Evolutionary conservation across 140 eudicot genomes (phyloP).

Genomic region (Senecio squalidus): DNA sequence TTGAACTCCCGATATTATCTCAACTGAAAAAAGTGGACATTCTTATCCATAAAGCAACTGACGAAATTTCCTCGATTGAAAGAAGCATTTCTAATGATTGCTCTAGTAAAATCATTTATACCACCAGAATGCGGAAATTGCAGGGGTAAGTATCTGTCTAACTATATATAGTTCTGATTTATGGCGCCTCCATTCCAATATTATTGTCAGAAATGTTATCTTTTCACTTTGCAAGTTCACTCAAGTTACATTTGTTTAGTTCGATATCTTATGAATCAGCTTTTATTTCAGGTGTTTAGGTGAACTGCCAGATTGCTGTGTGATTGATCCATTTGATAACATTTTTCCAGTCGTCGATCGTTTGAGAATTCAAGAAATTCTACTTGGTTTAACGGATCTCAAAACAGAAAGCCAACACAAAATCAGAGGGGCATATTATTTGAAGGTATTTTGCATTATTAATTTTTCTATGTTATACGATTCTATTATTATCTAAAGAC

Average conservation of each 20-base stretch:
- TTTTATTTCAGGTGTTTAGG: constrained; percentile 48
- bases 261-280: constrained; percentile 1
- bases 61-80: constrained; percentile 75
- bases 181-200: neutral
- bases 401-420: constrained; percentile 41
- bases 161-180: neutral
- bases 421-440: constrained; percentile 73
- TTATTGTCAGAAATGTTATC: neutral
- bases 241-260: neutral
- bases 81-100: constrained; percentile 40
- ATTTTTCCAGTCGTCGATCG: constrained; percentile 83
- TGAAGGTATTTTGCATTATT: constrained; percentile 49
- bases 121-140: constrained; percentile 60
- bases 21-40: constrained; percentile 69
- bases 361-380: constrained; percentile 59
- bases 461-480: constrained; percentile 5
- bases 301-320: constrained; percentile 47
- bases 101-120: constrained; percentile 51
- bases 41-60: constrained; percentile 89
- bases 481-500: too few relatives aligned
- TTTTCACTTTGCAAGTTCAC: neutral
- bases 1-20: constrained; percentile 55
- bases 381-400: constrained; percentile 53
- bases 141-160: constrained; percentile 50
- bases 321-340: constrained; percentile 73